Percentiles rank a stretch among this genome's conserved stretches.
phyloP scores from a whole-genome alignment of 164 flowering plant genomes.

The Kalanchoe fedtschenkoi region DNA sequence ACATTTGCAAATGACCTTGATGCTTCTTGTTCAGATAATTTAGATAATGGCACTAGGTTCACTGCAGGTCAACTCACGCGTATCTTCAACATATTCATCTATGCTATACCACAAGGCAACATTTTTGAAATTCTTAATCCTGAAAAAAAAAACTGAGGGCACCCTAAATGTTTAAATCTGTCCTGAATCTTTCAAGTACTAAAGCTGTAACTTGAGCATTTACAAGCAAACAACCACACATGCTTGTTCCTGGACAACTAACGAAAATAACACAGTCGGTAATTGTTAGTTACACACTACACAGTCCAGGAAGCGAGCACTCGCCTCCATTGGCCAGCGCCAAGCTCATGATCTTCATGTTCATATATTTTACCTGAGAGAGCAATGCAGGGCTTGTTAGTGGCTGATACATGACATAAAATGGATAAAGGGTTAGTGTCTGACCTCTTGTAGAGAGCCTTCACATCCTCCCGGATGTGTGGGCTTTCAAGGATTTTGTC shows the following conservation, averaged over 20 bases:
- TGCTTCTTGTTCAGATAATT: background rate
- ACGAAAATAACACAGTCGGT: background rate
- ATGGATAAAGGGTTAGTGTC: background rate
- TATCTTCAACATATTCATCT: too few relatives aligned
- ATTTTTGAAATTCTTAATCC: background rate
- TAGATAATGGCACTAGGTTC: too few relatives aligned
- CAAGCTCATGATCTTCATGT: background rate
- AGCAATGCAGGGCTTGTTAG: background rate
- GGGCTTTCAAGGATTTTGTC: conserved; percentile 57
- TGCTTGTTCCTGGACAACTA: background rate
- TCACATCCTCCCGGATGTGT: conserved; percentile 39
- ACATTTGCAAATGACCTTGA: too few relatives aligned
- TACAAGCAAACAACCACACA: background rate
- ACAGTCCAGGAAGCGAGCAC: background rate
- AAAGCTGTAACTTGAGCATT: too few relatives aligned
- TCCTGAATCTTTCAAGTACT: too few relatives aligned
- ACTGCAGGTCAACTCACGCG: too few relatives aligned
- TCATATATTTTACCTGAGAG: background rate
- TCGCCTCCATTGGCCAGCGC: background rate
- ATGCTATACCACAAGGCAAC: background rate
- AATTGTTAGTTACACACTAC: background rate
- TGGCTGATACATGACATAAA: background rate
- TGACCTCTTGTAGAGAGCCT: conserved; percentile 40
- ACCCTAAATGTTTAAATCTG: too few relatives aligned
- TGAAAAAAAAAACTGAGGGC: background rate